Evolutionary conservation across 1,284 basidiomycete genomes (phyloP), one percentile per base, ranked within the genome.

Genomic region (Macrocybe sp.): DNA sequence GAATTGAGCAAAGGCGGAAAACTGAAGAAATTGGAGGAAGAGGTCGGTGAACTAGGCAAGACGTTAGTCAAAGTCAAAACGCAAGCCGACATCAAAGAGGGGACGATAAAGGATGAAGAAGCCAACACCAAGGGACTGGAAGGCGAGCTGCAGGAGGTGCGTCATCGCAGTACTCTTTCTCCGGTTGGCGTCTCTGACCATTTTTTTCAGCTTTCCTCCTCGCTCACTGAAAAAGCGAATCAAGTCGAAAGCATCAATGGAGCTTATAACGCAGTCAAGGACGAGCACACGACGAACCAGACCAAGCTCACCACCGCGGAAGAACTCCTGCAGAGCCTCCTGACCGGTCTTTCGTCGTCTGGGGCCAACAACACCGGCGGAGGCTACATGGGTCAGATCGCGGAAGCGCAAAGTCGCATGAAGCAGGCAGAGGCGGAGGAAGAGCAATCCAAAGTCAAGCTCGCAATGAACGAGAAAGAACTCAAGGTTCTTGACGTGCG

Each of bases 381-480:
- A 7, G 94, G 95, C 0, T 99, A 97, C 66, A 88, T 98, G 81
- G 97, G 95, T 29, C 94, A 97, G 63, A 79, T 99, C 28, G 91
- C 94, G 2, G 86, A 91, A n/a, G 92, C 94, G 0, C 83, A 84
- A 54, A 81, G 81, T 1, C 80, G 83, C 7, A 72, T 89, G 1
- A 83, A 92, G 0, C 85, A 90, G 39, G 87, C 87, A 0, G 73
- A 78, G 5, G 87, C 93, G 0, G 93, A 96, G 59, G 89, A 92
- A 49, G 86, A 97, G 61, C 93, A 97, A 62, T 79, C 78, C 52
- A 84, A 83, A 48, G 75, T 88, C 43, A 88, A 89, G 62, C 81
- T 97, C 37, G 77, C 70, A 0, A 88, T 95, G 75, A 76, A 79
- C 35, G 80, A 92, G 66, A 86, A 85, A 57, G 94, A 97, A 64